A percentile compares a stretch with the other conserved stretches of the same genome.
phyloP scores from a whole-genome alignment of 2,329 filamentous ascomycete genomes.

The Penicillium oxalicum region DNA sequence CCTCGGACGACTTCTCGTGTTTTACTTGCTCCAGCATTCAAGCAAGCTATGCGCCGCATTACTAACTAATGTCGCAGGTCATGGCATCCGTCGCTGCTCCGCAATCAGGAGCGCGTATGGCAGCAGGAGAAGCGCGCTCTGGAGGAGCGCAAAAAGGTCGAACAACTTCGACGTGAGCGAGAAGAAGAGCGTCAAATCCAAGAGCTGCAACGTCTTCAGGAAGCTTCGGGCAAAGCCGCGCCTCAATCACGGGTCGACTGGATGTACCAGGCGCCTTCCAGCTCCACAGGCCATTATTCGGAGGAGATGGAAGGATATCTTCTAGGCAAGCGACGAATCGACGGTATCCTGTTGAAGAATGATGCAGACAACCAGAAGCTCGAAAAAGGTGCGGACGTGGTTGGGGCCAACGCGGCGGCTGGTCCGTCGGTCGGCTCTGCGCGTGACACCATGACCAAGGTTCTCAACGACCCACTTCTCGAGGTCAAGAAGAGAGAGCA shows the following conservation, averaged over 20 bases:
- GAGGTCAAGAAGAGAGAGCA: slow-evolving; percentile 92
- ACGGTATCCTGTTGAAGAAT: slow-evolving; percentile 70
- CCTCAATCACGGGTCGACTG: slow-evolving; percentile 83
- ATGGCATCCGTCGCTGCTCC: slow-evolving; percentile 86
- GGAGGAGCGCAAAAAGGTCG: slow-evolving; percentile 88
- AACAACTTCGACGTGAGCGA: slow-evolving; percentile 85
- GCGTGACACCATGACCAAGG: slow-evolving; percentile 76
- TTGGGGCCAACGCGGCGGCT: slow-evolving; percentile 15
- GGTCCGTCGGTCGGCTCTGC: slow-evolving; percentile 59
- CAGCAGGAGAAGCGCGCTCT: slow-evolving; percentile 87
- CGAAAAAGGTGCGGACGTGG: slow-evolving; percentile 57
- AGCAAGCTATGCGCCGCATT: not conserved
- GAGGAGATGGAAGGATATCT: slow-evolving; percentile 94
- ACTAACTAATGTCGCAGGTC: slow-evolving; percentile 45
- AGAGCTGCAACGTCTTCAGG: slow-evolving; percentile 83
- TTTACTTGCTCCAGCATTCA: not conserved
- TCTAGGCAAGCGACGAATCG: slow-evolving; percentile 85
- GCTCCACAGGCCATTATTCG: slow-evolving; percentile 60
- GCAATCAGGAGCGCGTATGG: slow-evolving; percentile 87
- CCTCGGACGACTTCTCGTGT: not conserved
- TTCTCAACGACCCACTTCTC: slow-evolving; percentile 83
- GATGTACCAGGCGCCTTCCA: slow-evolving; percentile 91
- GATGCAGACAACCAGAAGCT: slow-evolving; percentile 68
- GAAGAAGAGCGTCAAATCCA: slow-evolving; percentile 90
- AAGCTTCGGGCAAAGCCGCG: slow-evolving; percentile 77